Conservation (phyloP, 495 filamentous ascomycete species). For the Lophiostoma macrostomum region DNA sequence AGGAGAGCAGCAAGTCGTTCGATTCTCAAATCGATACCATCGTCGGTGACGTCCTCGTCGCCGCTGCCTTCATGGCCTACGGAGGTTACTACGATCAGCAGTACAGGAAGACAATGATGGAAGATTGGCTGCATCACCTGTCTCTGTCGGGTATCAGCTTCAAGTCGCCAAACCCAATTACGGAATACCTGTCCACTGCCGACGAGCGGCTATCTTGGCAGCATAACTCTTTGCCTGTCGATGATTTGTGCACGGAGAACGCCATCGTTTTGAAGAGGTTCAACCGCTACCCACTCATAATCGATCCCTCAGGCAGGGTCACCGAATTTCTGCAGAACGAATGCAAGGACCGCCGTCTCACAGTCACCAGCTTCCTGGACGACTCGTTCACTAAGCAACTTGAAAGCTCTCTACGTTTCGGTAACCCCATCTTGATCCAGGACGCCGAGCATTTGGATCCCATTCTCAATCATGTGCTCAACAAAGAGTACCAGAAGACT, state of each 20-base stretch:
- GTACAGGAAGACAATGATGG: slow-evolving; percentile 94
- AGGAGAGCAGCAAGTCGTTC: slow-evolving; percentile 94
- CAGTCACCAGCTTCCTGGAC: slow-evolving; percentile 96
- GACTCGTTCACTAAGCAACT: slow-evolving; percentile 97
- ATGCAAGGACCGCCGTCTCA: slow-evolving; percentile 87
- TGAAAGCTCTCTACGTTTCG: slow-evolving; percentile 93
- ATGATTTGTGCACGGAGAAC: slow-evolving; percentile 98
- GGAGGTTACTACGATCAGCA: slow-evolving; percentile 96
- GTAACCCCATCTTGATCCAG: slow-evolving; percentile 97
- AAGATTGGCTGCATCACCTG: slow-evolving; percentile 94
- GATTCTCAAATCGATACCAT: slow-evolving; percentile 96
- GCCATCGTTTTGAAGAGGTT: slow-evolving; percentile 95
- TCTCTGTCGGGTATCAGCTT: slow-evolving; percentile 83
- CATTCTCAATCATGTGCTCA: slow-evolving; percentile 96
- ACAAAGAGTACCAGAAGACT: slow-evolving; percentile 99
- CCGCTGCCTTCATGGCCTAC: slow-evolving; percentile 96
- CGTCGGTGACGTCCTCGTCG: slow-evolving; percentile 90
- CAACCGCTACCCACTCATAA: slow-evolving; percentile 97
- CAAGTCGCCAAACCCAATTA: slow-evolving; percentile 91
- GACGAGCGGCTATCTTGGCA: slow-evolving; percentile 95
- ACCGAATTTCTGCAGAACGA: slow-evolving; percentile 94
- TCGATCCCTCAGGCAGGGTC: slow-evolving; percentile 91
- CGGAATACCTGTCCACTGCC: slow-evolving; percentile 93
- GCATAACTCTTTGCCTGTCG: slow-evolving; percentile 90
- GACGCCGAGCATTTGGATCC: slow-evolving; percentile 97